Evolutionary conservation across 2,329 filamentous ascomycete species (phyloP).

Genomic region (Clarireedia paspali): DNA sequence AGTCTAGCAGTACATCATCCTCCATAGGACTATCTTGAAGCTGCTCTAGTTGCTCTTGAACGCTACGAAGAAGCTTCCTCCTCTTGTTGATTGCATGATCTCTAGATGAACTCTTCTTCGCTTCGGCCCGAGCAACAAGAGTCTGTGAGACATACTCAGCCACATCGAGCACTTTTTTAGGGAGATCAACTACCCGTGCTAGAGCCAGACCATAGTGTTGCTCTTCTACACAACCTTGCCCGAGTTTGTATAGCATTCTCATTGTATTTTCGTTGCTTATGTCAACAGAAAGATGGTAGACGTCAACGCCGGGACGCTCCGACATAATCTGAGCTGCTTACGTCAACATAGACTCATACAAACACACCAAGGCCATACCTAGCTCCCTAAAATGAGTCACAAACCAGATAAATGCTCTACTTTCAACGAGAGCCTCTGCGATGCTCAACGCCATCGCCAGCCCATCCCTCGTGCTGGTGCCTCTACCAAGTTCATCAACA

Average conservation of each 20-base stretch:
- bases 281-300: slow-evolving; percentile 71
- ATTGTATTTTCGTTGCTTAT: slow-evolving; percentile 52
- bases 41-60: slow-evolving; percentile 66
- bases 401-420: slow-evolving; percentile 78
- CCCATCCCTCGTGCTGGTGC: slow-evolving; percentile 83
- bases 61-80: slow-evolving; percentile 63
- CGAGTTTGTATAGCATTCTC: slow-evolving; percentile 82
- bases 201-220: slow-evolving; percentile 79
- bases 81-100: slow-evolving; percentile 52
- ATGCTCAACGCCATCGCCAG: slow-evolving; percentile 85
- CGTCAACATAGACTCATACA: slow-evolving; percentile 5
- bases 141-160: slow-evolving; percentile 60
- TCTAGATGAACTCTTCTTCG: slow-evolving; percentile 50
- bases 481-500: slow-evolving; percentile 86
- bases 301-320: slow-evolving; percentile 71
- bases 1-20: slow-evolving; percentile 52
- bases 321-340: slow-evolving; percentile 59
- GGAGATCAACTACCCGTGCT: slow-evolving; percentile 67
- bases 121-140: slow-evolving; percentile 50
- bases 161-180: slow-evolving; percentile 54
- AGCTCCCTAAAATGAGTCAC: slow-evolving; percentile 88
- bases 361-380: slow-evolving; percentile 30
- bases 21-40: slow-evolving; percentile 58
- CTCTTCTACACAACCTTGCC: slow-evolving; percentile 61
- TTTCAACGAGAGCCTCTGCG: slow-evolving; percentile 78